Conservation (phyloP, 1,284 basidiomycete species). For the Apiotrichum domesticum region DNA sequence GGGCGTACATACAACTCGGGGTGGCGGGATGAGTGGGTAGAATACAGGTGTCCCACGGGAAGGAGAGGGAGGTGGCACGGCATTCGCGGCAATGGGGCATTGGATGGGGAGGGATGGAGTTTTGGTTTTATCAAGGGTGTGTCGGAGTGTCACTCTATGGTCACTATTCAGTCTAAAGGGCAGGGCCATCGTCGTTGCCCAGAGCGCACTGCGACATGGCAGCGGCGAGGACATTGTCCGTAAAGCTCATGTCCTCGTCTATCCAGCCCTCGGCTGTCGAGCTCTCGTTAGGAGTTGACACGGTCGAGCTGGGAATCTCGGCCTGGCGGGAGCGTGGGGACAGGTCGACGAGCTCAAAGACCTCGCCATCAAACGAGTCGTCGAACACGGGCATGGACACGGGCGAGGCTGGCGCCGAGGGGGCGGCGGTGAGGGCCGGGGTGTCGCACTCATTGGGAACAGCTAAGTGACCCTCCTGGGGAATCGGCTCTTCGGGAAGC, state of each 20-base stretch:
- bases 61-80: no score
- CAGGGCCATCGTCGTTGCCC: not conserved
- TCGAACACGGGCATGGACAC: not conserved
- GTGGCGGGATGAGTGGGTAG: not conserved
- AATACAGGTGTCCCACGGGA: not conserved
- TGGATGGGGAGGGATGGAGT: not conserved
- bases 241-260: constrained; percentile 5
- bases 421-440: no score
- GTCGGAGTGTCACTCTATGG: no score
- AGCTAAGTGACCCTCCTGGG: not conserved
- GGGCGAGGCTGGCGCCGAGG: no score
- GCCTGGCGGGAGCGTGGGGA: not conserved
- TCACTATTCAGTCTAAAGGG: no score
- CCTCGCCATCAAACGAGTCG: not conserved
- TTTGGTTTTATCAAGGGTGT: no score
- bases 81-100: not conserved
- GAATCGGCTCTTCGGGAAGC: no score
- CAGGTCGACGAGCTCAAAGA: not conserved
- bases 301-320: not conserved
- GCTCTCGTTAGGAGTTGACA: not conserved
- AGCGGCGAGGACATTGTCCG: constrained; percentile 1
- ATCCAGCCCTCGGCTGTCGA: constrained; percentile 2
- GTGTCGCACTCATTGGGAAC: not conserved
- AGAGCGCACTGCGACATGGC: not conserved
- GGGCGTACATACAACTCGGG: not conserved